phyloP scores from a whole-genome alignment of 805 yeast genomes.

The Yamadazyma takamatsuzukensis region DNA sequence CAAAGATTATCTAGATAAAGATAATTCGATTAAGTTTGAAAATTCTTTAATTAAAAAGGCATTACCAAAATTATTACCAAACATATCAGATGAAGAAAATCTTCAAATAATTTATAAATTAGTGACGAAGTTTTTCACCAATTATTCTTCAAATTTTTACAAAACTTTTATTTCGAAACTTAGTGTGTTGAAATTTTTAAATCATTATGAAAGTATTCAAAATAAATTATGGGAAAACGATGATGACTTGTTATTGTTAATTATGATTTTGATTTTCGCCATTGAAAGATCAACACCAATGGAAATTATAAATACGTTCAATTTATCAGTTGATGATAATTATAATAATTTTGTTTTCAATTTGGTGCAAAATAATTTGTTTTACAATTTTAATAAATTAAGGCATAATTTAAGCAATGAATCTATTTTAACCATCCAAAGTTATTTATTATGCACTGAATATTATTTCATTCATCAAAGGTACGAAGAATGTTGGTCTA shows the following conservation, averaged over 20 bases:
- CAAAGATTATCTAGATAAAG: constrained; percentile 11
- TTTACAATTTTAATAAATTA: constrained; percentile 41
- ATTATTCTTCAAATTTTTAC: constrained; percentile 29
- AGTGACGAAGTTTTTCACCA: constrained; percentile 41
- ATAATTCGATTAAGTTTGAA: constrained; percentile 6
- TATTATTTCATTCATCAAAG: constrained; percentile 46
- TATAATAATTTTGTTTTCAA: constrained; percentile 8
- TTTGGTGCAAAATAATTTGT: constrained; percentile 14
- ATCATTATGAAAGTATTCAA: constrained; percentile 26
- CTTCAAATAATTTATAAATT: constrained; percentile 27
- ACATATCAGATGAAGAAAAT: constrained; percentile 19
- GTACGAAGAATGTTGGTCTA: constrained; percentile 51
- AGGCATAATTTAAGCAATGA: constrained; percentile 46
- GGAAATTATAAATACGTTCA: constrained; percentile 13
- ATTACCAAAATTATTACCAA: constrained; percentile 20
- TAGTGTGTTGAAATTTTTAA: constrained; percentile 33
- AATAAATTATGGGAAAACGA: constrained; percentile 44
- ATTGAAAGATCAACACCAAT: constrained; percentile 33
- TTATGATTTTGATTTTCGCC: constrained; percentile 42
- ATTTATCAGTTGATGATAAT: constrained; percentile 5
- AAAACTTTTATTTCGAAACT: constrained; percentile 35
- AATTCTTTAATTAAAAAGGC: constrained; percentile 27
- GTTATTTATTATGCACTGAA: constrained; percentile 50
- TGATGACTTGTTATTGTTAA: constrained; percentile 44
- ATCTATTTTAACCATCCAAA: constrained; percentile 45